Conservation (phyloP, 495 filamentous ascomycete genomes). For the Recurvomyces mirabilis region DNA sequence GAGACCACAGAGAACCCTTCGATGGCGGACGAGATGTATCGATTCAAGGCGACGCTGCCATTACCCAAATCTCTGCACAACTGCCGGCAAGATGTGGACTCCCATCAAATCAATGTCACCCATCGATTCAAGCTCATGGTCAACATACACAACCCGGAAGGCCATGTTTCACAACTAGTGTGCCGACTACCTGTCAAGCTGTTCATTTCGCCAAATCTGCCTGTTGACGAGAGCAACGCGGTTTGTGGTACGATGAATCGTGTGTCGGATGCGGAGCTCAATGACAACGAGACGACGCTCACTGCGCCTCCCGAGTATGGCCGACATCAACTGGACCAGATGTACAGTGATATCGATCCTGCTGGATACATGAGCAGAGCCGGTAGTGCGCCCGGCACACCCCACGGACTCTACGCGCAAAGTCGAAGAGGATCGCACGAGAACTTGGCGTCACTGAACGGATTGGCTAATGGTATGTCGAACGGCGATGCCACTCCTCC, state of each 20-base stretch:
- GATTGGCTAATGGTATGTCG: slow-evolving; percentile 41
- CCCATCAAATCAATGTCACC: slow-evolving; percentile 68
- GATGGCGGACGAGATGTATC: slow-evolving; percentile 63
- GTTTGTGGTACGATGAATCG: slow-evolving; percentile 41
- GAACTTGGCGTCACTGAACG: slow-evolving; percentile 55
- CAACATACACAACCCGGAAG: slow-evolving; percentile 84
- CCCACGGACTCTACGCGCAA: slow-evolving; percentile 48
- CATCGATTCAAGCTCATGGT: slow-evolving; percentile 82
- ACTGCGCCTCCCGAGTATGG: slow-evolving; percentile 79
- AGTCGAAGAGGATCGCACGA: slow-evolving; percentile 71
- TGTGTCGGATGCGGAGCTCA: slow-evolving; percentile 29
- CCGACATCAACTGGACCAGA: slow-evolving; percentile 72
- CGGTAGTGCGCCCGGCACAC: slow-evolving; percentile 62
- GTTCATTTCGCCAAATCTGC: slow-evolving; percentile 86
- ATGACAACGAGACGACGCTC: slow-evolving; percentile 27
- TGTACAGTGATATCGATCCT: slow-evolving; percentile 75
- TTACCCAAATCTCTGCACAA: slow-evolving; percentile 65
- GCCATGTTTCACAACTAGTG: slow-evolving; percentile 82
- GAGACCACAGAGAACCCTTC: slow-evolving; percentile 43
- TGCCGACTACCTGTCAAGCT: slow-evolving; percentile 77
- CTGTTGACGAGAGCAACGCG: slow-evolving; percentile 69
- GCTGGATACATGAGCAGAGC: slow-evolving; percentile 68
- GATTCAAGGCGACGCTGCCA: slow-evolving; percentile 53
- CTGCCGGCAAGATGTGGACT: slow-evolving; percentile 80
- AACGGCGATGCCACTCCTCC: not conserved